Conservation (phyloP, 148 eudicot genomes). For the Fagopyrum tataricum region DNA sequence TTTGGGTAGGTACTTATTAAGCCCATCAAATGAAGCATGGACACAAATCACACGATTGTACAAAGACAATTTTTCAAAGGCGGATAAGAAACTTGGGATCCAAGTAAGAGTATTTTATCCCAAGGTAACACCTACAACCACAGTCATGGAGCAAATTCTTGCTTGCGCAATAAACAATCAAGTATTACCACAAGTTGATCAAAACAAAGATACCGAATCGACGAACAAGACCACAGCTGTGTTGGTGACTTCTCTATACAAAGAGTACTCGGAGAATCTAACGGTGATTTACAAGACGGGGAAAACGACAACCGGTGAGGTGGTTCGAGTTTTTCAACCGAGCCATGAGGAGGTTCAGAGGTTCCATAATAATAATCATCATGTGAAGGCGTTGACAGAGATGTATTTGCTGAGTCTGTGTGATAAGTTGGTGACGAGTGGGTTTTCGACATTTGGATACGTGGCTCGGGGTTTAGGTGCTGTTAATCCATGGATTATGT, state of each 20-base stretch:
- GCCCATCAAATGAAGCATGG: slow-evolving; percentile 69
- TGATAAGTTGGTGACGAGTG: slow-evolving; percentile 72
- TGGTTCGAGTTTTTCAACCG: slow-evolving; percentile 54
- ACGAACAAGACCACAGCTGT: slow-evolving; percentile 33
- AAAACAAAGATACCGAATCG: slow-evolving; percentile 9
- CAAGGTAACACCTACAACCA: slow-evolving; percentile 32
- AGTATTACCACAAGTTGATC: slow-evolving; percentile 34
- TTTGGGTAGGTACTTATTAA: slow-evolving; percentile 62
- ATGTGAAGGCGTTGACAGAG: slow-evolving; percentile 72
- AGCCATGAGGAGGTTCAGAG: slow-evolving; percentile 66
- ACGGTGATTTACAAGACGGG: slow-evolving; percentile 42
- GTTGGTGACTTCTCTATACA: slow-evolving; percentile 44
- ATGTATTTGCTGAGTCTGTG: slow-evolving; percentile 73
- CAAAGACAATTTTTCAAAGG: slow-evolving; percentile 45
- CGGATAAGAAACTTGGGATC: slow-evolving; percentile 54
- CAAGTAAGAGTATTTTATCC: slow-evolving; percentile 52
- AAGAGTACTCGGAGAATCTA: slow-evolving; percentile 45
- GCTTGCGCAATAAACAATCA: slow-evolving; percentile 41
- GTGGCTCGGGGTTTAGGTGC: slow-evolving; percentile 87
- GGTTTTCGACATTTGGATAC: slow-evolving; percentile 75
- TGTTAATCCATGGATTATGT: slow-evolving; percentile 61
- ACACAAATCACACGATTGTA: slow-evolving; percentile 54
- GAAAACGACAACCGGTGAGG: slow-evolving; percentile 50
- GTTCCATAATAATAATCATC: slow-evolving; percentile 43
- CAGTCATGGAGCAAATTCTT: slow-evolving; percentile 53